A percentile compares a stretch with the other conserved stretches of the same genome.
Evolutionary conservation across 1,284 basidiomycete species (phyloP).

Genomic region (Pascua guehoae): DNA sequence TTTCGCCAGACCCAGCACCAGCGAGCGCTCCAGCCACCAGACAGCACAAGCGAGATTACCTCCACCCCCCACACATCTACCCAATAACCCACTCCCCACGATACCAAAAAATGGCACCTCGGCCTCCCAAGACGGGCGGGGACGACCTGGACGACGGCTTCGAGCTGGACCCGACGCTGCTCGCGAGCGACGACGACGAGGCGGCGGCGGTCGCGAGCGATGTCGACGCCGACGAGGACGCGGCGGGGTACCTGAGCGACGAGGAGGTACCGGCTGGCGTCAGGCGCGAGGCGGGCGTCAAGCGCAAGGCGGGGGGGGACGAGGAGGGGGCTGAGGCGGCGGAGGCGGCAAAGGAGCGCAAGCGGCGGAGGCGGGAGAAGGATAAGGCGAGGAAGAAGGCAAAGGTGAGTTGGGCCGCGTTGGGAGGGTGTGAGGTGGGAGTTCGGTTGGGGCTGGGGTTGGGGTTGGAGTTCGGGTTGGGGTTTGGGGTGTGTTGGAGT

Average conservation of each 20-base stretch:
- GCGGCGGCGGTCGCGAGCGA: conserved; percentile 5
- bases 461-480: too few species aligned
- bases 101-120: conserved; percentile 6
- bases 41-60: neutral
- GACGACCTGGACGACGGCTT: conserved; percentile 47
- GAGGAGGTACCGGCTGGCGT: conserved; percentile 8
- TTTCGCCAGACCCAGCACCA: too few species aligned
- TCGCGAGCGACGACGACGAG: conserved; percentile 21
- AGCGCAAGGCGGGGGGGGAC: conserved; percentile 9
- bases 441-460: conserved; percentile 17
- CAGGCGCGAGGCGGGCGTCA: neutral
- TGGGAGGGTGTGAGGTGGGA: conserved; percentile 3
- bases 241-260: conserved; percentile 13
- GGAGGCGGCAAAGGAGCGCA: conserved; percentile 17
- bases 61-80: neutral
- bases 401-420: conserved; percentile 15
- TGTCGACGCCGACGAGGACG: conserved; percentile 11
- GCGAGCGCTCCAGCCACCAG: too few species aligned
- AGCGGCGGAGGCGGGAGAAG: conserved; percentile 20
- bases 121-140: conserved; percentile 22
- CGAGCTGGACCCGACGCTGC: conserved; percentile 31
- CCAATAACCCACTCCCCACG: too few species aligned
- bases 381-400: conserved; percentile 25
- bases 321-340: neutral
- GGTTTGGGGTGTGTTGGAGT: too few species aligned